Percentiles rank a stretch among this genome's conserved stretches.
Evolutionary conservation across 179 eudicot species (phyloP).

Genomic region (Heliamphora ciliata): DNA sequence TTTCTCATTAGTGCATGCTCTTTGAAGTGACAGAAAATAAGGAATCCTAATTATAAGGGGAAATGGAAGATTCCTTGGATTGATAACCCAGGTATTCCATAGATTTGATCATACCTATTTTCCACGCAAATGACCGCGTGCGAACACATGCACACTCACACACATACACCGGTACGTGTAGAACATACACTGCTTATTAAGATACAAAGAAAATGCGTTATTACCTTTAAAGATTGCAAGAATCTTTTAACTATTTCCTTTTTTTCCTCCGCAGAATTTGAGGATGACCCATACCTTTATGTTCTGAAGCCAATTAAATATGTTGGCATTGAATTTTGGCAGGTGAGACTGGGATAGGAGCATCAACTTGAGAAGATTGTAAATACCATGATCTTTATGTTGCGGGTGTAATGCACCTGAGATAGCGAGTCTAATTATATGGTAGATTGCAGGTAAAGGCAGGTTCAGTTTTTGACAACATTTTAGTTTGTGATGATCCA

Average conservation of each 20-base stretch:
- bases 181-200: neutral
- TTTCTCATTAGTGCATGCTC: neutral
- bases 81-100: constrained; percentile 71
- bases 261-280: constrained; percentile 43
- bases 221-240: constrained; percentile 1
- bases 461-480: constrained; percentile 68
- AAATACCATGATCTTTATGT: neutral
- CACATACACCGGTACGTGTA: neutral
- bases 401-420: neutral
- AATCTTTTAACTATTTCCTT: neutral
- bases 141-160: neutral
- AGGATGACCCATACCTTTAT: constrained; percentile 80
- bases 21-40: constrained; percentile 54
- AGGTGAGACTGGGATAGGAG: constrained; percentile 28
- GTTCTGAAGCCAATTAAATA: constrained; percentile 62
- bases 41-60: constrained; percentile 90
- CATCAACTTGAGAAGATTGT: neutral
- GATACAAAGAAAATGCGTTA: neutral
- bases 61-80: constrained; percentile 94
- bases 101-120: neutral
- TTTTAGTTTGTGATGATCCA: constrained; percentile 70
- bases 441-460: constrained; percentile 55
- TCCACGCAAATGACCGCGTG: neutral
- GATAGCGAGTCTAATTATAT: neutral
- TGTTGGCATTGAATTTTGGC: constrained; percentile 82